Evolutionary conservation across 1,284 basidiomycete species (phyloP), one percentile per base, ranked within the genome.

Genomic region (Ustilago loliicola): DNA sequence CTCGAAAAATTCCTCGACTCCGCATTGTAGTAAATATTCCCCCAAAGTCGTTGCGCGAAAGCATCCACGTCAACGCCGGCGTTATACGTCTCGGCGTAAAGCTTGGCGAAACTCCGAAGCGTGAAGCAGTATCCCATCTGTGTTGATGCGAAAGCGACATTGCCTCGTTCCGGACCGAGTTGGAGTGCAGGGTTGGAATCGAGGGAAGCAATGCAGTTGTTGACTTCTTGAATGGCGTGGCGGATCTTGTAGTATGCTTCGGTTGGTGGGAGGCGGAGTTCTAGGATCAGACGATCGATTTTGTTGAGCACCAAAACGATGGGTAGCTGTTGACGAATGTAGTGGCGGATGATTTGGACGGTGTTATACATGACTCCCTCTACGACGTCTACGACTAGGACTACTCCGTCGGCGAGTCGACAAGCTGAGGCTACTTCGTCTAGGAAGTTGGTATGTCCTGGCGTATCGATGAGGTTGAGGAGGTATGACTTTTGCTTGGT

Each of bases 231-330:
- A 70, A 99, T 96, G 6, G 96, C 97, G 85, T 98, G 96, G 87
- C 95, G 97, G 80, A 99, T 94, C 89, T 99, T 99, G 89, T 96
- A 98, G 89, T 94, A 99, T 1, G 97, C 97, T 83, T 99, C 97
- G 52, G 92, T 89, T 55, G 97, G 96, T 80, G 96, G 96, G 80
- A 99, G 92, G 38, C 97, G 92, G 62, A 99, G 90, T 87, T 99
- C 97, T 55, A 99, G 91, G 77, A 99, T 96, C 54, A 99, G 90
- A 64, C 97, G 91, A 88, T 99, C 97, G 83, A 99, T 92, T 90
- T 99, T 99, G 90, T 99, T 99, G 79, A 99, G 90, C 21, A 99
- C 92, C 34, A 99, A 90, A 5, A 94, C 94, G 72, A 98, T 94
- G 88, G 94, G 94, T 81, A 98, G 89, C 62, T 91, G 90, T 88